phyloP scores from a whole-genome alignment of 208 protist genomes.

The Vickermania ingenoplastis region DNA sequence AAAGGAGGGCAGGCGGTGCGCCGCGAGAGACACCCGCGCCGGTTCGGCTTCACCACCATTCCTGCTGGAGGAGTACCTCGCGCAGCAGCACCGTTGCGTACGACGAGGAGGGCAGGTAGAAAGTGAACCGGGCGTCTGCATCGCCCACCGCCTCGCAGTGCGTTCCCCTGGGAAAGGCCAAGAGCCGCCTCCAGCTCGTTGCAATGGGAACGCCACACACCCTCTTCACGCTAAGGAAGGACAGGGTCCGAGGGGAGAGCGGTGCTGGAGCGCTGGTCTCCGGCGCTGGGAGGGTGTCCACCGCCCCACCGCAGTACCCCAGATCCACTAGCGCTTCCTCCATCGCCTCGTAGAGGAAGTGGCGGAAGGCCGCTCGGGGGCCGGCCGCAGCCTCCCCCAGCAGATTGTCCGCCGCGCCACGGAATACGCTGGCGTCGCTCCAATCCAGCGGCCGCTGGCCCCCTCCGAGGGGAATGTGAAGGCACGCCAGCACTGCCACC shows the following conservation, averaged over 20 bases:
- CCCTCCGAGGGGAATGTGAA: neutral
- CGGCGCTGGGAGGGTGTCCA: neutral
- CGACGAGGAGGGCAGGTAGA: conserved; percentile 61
- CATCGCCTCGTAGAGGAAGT: neutral
- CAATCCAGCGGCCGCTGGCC: neutral
- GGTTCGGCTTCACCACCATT: conserved; percentile 53
- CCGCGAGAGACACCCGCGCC: too few relatives aligned
- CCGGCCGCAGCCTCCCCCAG: too few relatives aligned
- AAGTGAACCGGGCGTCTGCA: conserved; percentile 23
- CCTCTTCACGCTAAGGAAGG: conserved; percentile 22
- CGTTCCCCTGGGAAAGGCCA: conserved; percentile 22
- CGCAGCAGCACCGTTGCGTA: conserved; percentile 80
- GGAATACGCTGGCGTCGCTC: neutral
- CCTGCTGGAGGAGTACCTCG: conserved; percentile 49
- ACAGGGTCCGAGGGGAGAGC: neutral
- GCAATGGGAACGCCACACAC: conserved; percentile 64
- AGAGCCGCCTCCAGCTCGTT: conserved; percentile 29
- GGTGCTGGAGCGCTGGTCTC: neutral
- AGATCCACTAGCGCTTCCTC: conserved; percentile 9
- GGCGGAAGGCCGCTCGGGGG: neutral
- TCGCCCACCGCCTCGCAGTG: neutral
- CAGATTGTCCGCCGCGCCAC: too few relatives aligned
- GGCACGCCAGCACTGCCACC: neutral
- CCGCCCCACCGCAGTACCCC: too few relatives aligned
- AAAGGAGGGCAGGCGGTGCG: too few relatives aligned